phyloP scores from a whole-genome alignment of 768 basidiomycete species.

The Macrocybe gigantea region DNA sequence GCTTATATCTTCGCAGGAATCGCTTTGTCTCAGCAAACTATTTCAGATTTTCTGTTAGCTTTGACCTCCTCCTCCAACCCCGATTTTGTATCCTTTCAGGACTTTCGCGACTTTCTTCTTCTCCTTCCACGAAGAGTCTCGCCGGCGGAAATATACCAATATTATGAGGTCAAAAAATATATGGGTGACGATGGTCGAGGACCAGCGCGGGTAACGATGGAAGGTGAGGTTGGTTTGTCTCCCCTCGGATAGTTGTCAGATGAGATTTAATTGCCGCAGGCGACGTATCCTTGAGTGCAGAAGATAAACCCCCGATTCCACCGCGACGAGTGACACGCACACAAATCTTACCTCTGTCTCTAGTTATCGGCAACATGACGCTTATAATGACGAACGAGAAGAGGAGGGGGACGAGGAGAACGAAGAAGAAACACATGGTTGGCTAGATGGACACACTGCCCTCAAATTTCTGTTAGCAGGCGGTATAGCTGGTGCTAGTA shows the following conservation, averaged over 20 bases:
- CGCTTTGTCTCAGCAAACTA: conserved; percentile 56
- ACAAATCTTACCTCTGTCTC: conserved; percentile 13
- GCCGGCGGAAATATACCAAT: conserved; percentile 79
- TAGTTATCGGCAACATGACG: too few relatives aligned
- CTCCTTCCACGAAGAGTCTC: conserved; percentile 79
- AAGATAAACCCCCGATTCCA: conserved; percentile 51
- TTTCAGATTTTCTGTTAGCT: conserved; percentile 76
- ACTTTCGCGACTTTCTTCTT: conserved; percentile 88
- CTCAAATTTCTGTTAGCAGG: conserved; percentile 91
- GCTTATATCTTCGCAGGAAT: conserved; percentile 48
- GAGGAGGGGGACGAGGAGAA: conserved; percentile 44
- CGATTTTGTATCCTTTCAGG: conserved; percentile 66
- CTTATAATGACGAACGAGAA: conserved; percentile 29
- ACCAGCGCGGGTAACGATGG: conserved; percentile 79
- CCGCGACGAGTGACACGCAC: background rate
- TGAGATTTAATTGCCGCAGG: conserved; percentile 34
- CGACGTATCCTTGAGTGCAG: conserved; percentile 73
- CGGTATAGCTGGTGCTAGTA: conserved; percentile 91
- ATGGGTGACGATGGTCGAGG: conserved; percentile 74
- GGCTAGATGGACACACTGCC: conserved; percentile 66
- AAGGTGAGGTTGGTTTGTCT: conserved; percentile 49
- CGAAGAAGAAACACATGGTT: conserved; percentile 56
- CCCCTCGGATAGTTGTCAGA: conserved; percentile 1
- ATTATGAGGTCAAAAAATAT: conserved; percentile 66
- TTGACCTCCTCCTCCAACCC: conserved; percentile 70